Evolutionary conservation across 306 rosid species (phyloP).

Genomic region (Hippophae tibetana): DNA sequence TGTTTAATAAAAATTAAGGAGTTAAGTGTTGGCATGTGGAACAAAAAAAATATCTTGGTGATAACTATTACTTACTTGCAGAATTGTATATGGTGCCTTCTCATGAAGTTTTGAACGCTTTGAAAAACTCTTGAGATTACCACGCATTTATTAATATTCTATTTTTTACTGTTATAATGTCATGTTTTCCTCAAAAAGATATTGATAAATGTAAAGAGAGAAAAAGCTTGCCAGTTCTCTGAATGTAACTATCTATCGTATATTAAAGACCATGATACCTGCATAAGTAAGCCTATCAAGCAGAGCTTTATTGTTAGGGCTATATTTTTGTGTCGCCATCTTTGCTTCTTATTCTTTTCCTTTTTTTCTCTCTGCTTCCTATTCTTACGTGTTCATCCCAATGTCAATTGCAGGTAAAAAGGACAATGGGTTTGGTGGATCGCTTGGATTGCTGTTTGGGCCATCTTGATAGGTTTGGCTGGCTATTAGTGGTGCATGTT

Average conservation of each 20-base stretch:
- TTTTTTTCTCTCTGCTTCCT: no score
- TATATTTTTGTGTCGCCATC: no score
- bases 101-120: not conserved
- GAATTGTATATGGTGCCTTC: no score
- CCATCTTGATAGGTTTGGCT: constrained; percentile 63
- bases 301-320: not conserved
- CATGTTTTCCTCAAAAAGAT: constrained; percentile 31
- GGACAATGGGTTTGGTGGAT: constrained; percentile 43
- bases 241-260: no score
- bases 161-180: not conserved
- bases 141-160: no score
- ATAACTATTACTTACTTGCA: no score
- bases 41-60: no score
- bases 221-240: constrained; percentile 92
- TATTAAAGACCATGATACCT: constrained; percentile 84
- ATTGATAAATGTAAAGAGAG: constrained; percentile 79
- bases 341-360: no score
- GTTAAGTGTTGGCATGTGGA: no score
- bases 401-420: constrained; percentile 63
- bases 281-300: constrained; percentile 74
- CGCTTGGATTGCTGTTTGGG: constrained; percentile 92
- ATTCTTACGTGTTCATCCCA: not conserved
- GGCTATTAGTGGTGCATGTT: constrained; percentile 83
- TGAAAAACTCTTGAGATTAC: no score
- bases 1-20: not conserved